phyloP scores from a whole-genome alignment of 257 asterid genomes.

The Echites panduratus region DNA sequence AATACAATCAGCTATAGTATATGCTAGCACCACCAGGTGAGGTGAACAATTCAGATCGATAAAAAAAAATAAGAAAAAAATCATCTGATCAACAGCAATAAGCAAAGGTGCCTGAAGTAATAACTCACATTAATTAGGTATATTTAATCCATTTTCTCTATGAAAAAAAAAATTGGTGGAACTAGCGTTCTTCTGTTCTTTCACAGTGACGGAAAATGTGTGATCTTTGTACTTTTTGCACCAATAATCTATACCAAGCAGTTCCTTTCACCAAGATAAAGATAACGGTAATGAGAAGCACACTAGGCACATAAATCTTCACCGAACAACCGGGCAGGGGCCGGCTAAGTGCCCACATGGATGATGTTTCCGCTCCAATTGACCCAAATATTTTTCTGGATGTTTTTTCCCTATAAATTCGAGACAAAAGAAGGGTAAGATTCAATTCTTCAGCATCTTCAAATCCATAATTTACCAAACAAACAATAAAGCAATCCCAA shows the following conservation, averaged over 20 bases:
- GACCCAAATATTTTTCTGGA: constrained; percentile 81
- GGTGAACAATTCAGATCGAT: too few relatives aligned
- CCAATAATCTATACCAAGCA: constrained; percentile 23
- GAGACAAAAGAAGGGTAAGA: constrained; percentile 6
- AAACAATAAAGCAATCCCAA: not conserved
- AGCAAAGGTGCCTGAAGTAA: not conserved
- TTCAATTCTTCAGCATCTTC: not conserved
- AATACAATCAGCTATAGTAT: too few relatives aligned
- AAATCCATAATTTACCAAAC: not conserved
- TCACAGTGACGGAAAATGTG: not conserved
- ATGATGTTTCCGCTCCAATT: constrained; percentile 37
- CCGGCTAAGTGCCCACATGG: constrained; percentile 30
- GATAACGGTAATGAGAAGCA: constrained; percentile 33
- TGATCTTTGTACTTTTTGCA: constrained; percentile 20
- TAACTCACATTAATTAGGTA: not conserved
- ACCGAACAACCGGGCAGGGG: constrained; percentile 28
- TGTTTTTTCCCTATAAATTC: constrained; percentile 46
- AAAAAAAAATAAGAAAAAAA: too few relatives aligned
- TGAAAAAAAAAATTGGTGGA: not conserved
- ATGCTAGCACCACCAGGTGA: too few relatives aligned
- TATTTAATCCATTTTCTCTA: not conserved
- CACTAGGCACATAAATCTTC: constrained; percentile 29
- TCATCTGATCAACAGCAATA: not conserved
- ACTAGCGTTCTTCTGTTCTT: not conserved
- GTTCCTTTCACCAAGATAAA: constrained; percentile 35